Percentiles rank a stretch among this genome's conserved stretches.
Conservation (phyloP, 2,329 filamentous ascomycete genomes). For the Ophiognomonia clavigignenti-juglandacearum region DNA sequence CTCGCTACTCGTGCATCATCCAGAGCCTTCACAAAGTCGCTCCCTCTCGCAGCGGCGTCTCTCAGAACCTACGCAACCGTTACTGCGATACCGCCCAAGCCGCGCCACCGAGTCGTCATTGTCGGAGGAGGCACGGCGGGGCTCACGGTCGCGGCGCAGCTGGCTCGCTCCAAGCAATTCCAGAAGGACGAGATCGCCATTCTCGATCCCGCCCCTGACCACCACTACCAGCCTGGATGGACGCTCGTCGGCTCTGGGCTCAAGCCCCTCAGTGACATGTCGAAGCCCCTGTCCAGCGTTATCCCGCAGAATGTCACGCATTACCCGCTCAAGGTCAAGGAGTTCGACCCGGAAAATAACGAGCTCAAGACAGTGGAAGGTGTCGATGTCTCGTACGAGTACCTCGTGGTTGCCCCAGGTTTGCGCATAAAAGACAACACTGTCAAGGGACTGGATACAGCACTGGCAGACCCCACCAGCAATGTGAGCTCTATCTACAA, state of each 20-base stretch:
- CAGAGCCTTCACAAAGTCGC: background rate
- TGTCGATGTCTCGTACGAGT: constrained; percentile 31
- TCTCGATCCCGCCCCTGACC: constrained; percentile 28
- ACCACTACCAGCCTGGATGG: constrained; percentile 33
- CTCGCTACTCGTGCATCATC: constrained; percentile 9
- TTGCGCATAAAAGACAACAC: constrained; percentile 31
- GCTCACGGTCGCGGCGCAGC: constrained; percentile 18
- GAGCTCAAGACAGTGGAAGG: constrained; percentile 29
- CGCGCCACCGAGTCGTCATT: constrained; percentile 19
- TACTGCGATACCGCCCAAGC: constrained; percentile 16
- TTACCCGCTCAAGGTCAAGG: constrained; percentile 28
- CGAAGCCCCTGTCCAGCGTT: constrained; percentile 24
- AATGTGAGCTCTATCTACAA: constrained; percentile 32
- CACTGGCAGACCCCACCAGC: constrained; percentile 27
- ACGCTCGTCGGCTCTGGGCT: constrained; percentile 33
- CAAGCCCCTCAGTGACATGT: constrained; percentile 24
- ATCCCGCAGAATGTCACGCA: constrained; percentile 30
- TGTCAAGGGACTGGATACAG: constrained; percentile 29
- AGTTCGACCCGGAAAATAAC: constrained; percentile 31
- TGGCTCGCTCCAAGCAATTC: constrained; percentile 20
- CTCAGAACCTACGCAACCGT: constrained; percentile 15
- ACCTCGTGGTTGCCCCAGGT: constrained; percentile 31
- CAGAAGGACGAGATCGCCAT: constrained; percentile 30
- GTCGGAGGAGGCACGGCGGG: constrained; percentile 21
- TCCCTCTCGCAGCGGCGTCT: background rate